Evolutionary conservation across 2,329 filamentous ascomycete species (phyloP).

Genomic region (Xylaria sp.): DNA sequence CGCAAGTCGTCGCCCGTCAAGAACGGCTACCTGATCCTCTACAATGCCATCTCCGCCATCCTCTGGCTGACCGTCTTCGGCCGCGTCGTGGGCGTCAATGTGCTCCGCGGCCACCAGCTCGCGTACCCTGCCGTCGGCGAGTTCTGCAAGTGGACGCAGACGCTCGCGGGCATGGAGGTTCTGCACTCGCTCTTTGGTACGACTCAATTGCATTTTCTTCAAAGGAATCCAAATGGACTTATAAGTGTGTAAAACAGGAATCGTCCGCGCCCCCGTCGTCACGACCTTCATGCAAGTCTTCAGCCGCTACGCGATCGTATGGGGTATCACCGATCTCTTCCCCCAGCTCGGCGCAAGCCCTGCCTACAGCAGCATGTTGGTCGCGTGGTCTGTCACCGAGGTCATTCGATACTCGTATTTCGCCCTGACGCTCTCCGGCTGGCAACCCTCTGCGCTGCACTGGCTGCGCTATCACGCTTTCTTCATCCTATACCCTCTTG

Average conservation of each 20-base stretch:
- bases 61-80: slow-evolving; percentile 76
- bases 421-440: slow-evolving; percentile 59
- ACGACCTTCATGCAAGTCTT: slow-evolving; percentile 90
- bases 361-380: slow-evolving; percentile 70
- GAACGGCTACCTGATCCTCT: slow-evolving; percentile 70
- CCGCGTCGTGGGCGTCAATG: slow-evolving; percentile 54
- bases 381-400: slow-evolving; percentile 87
- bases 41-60: slow-evolving; percentile 73
- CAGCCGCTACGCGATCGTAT: slow-evolving; percentile 81
- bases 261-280: slow-evolving; percentile 78
- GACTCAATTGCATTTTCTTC: slow-evolving; percentile 18
- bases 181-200: slow-evolving; percentile 72
- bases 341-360: slow-evolving; percentile 53
- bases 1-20: slow-evolving; percentile 42
- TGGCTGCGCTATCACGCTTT: slow-evolving; percentile 93
- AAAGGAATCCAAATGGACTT: not conserved
- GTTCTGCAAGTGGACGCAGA: slow-evolving; percentile 77
- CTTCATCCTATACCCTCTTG: slow-evolving; percentile 85
- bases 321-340: slow-evolving; percentile 73
- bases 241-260: slow-evolving; percentile 44
- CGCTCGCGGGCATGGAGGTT: slow-evolving; percentile 75
- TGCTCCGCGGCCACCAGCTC: slow-evolving; percentile 48
- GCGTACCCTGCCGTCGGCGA: slow-evolving; percentile 59
- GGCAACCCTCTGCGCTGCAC: slow-evolving; percentile 59
- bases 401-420: slow-evolving; percentile 93